phyloP scores from a whole-genome alignment of 2,329 filamentous ascomycete genomes.

The Mycocentrospora acerina region DNA sequence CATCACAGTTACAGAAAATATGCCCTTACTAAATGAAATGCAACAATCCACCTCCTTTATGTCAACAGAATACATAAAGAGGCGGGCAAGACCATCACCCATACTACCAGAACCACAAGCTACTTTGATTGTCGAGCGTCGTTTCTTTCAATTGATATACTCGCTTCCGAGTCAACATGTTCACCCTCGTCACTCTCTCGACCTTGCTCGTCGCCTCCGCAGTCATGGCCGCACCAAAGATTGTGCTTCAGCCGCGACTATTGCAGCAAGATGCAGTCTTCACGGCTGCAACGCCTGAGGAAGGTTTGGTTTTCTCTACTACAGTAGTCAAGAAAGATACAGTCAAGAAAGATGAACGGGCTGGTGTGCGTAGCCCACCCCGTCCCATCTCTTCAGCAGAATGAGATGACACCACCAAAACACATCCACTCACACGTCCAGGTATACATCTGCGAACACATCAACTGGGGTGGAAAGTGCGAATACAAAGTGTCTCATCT shows the following conservation, averaged over 20 bases:
- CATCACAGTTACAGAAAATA: too few relatives aligned
- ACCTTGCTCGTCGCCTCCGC: not conserved
- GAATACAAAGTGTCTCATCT: conserved; percentile 9
- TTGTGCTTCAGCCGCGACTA: not conserved
- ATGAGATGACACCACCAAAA: not conserved
- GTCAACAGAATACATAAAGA: conserved; percentile 12
- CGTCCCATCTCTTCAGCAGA: not conserved
- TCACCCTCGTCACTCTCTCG: conserved; percentile 3
- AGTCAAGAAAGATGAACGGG: not conserved
- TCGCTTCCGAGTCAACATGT: not conserved
- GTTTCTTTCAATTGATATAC: not conserved
- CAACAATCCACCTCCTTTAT: too few relatives aligned
- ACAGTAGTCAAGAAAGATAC: too few relatives aligned
- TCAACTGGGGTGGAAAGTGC: conserved; percentile 26
- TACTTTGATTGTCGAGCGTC: not conserved
- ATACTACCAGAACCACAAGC: too few relatives aligned
- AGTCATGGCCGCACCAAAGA: too few relatives aligned
- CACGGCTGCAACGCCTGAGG: not conserved
- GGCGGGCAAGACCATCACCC: not conserved
- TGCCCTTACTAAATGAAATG: too few relatives aligned
- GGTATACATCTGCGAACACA: conserved; percentile 30
- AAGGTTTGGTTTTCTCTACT: not conserved
- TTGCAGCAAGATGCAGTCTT: not conserved
- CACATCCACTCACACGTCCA: conserved; percentile 4
- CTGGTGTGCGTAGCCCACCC: not conserved